Percentiles rank a stretch among this genome's conserved stretches.
phyloP scores from a whole-genome alignment of 495 filamentous ascomycete species.

The Aspergillus wentii region DNA sequence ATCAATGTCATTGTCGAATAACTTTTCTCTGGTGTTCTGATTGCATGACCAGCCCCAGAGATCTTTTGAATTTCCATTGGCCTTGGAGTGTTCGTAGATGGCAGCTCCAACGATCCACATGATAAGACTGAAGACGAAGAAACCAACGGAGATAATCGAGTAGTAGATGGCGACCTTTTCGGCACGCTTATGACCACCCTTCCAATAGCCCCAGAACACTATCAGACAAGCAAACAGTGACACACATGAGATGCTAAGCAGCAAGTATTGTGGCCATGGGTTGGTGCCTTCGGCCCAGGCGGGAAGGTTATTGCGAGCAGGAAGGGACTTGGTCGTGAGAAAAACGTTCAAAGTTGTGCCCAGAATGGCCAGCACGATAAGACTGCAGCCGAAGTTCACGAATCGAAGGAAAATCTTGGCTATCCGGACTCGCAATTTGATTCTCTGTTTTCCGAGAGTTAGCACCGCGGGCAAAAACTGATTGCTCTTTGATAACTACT shows the following conservation, averaged over 20 bases:
- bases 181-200: conserved; percentile 81
- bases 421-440: conserved; percentile 87
- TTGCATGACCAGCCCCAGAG: conserved; percentile 97
- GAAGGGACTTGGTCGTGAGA: conserved; percentile 68
- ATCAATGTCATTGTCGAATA: conserved; percentile 74
- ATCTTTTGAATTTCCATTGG: conserved; percentile 70
- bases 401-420: conserved; percentile 91
- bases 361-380: conserved; percentile 88
- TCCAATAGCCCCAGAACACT: conserved; percentile 83
- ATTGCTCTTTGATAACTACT: conserved; percentile 23
- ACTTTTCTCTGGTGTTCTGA: conserved; percentile 69
- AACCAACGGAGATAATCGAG: conserved; percentile 82
- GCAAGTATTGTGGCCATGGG: conserved; percentile 83
- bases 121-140: conserved; percentile 89
- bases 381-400: conserved; percentile 92
- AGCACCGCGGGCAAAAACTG: no score
- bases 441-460: conserved; percentile 54
- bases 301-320: conserved; percentile 71
- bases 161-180: conserved; percentile 94
- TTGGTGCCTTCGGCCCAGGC: conserved; percentile 77
- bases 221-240: conserved; percentile 74
- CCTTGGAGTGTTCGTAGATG: conserved; percentile 71
- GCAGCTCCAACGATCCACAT: conserved; percentile 90
- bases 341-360: conserved; percentile 84
- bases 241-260: conserved; percentile 70